Evolutionary conservation across 2,329 filamentous ascomycete species (phyloP), one percentile per base, ranked within the genome.

Genomic region (Aspergillus sp.): DNA sequence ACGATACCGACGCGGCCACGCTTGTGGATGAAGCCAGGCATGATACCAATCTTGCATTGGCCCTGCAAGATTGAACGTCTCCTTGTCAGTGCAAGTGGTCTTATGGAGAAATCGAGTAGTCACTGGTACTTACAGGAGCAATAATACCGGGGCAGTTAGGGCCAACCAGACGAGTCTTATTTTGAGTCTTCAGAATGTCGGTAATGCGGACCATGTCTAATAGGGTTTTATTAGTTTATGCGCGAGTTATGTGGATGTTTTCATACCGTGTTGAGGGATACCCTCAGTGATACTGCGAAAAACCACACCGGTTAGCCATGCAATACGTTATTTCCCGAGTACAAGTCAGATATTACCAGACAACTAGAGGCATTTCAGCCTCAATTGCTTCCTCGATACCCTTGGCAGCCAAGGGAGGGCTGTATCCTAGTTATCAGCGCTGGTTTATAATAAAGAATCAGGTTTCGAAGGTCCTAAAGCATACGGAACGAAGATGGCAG

Each of bases 11-110:
- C 93, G 77, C 95, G 93, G 71, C 95, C 95, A 79, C 93, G 91
- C 87, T 98, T 98, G 88, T 99, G 95, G 82, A 99, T 98, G 85
- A 98, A 97, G 71, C 95, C 95, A 65, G 95, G 91, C 95, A 99
- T 98, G 82, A 99, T 99, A 75, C 95, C 95, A 74, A 99, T 98
- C 84, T 99, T 99, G 87, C 95, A 99, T 86, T 96, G 93, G 70
- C 93, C 95, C 80, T 87, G 69, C 22, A 59, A 36, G 32, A 26
- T 36, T 36, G 4, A 36, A 36, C 13, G 32, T 36, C 34, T 36
- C 47, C 59, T 59, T 13, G 45, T 64, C 38, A 65, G 42, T 55
- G 39, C 34, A n/a, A 45, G n/a, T 11, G 8, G 22, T 5, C n/a
- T 15, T 22, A 18, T 17, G 15, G 20, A 11, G 22, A 36, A 12